Base-by-base conservation (phyloP, 257 asterid species). In the Verbena officinalis region DNA sequence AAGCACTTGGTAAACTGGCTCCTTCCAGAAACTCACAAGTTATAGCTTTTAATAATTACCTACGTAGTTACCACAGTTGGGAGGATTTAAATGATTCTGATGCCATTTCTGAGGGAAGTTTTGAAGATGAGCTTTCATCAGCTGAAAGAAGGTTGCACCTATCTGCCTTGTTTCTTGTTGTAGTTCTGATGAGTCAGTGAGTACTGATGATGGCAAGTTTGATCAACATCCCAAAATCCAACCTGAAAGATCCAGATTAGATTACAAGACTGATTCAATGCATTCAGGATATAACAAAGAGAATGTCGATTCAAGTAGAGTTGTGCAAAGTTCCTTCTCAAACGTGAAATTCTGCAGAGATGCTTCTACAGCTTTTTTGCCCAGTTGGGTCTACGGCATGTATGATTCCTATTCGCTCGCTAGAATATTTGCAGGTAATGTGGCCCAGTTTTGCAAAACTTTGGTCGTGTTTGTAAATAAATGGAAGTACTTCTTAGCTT, bases 311-410 rank as follows among this genome's bases (percentile, higher is more conserved):
- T 57, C 64, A 60, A 61, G 72, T 40, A 45, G 65, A 52, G 57
- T 46, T 53, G 74, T 72, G 64, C 70, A 75, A 68, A 73, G 74
- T 61, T 64, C 73, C 16, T 36, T 49, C 68, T 70, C 68, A 22
- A 56, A 70, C 65, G 38, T 53, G 69, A 80, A 73, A 64, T 55
- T 70, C 44, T 34, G 67, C 55, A 59, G 80, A 70, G 83, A 90
- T 61, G 89, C 64, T 73, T 83, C 95, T 46, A 85, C 83, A 76
- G 96, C 99, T 55, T 93, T 81, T 76, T 90, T 84, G 95, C 97
- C 99, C 34, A 59, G 82, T 69, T 94, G 99, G 99, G 99, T 90
- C 72, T 94, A 94, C 77, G 77, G 64, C 69, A 88, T 88, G 95
- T 83, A 81, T 56, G 97, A 94, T 78, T 88, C 97, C 30, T 94